Conservation (phyloP, 1,139 yeast species). For the Scheffersomyces illinoinensis region DNA sequence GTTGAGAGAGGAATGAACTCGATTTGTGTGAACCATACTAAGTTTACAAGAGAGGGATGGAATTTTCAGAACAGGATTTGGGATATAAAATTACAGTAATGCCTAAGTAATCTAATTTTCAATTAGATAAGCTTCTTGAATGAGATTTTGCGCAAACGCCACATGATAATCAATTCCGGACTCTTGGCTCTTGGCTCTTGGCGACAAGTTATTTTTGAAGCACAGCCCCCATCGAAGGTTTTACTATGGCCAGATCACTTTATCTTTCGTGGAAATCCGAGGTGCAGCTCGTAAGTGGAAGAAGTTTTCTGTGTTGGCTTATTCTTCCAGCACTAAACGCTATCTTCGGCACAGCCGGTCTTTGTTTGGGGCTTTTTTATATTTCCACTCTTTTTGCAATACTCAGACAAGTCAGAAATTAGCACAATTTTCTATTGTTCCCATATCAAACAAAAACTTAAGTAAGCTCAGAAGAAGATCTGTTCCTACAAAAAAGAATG, state of each 20-base stretch:
- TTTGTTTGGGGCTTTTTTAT: neutral
- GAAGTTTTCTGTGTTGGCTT: neutral
- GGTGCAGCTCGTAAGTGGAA: neutral
- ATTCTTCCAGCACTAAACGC: neutral
- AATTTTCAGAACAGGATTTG: neutral
- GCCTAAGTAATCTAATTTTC: neutral
- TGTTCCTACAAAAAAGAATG: conserved; percentile 32
- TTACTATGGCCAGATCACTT: neutral
- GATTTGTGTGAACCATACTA: no score
- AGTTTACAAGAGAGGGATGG: neutral
- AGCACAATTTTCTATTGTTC: no score
- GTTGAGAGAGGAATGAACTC: neutral
- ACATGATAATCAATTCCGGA: neutral
- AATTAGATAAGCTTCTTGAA: neutral
- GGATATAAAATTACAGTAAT: neutral
- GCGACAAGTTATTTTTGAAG: neutral
- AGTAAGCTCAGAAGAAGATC: no score
- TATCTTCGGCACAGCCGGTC: neutral
- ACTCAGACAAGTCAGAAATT: no score
- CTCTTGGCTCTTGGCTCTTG: neutral
- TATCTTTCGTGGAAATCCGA: neutral
- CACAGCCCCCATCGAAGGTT: neutral
- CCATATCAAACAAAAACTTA: no score
- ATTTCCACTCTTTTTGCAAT: no score
- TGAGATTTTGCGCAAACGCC: neutral